Conservation (phyloP, 192 early-diverging fungal genomes). For the Backusella liffmaniae region DNA sequence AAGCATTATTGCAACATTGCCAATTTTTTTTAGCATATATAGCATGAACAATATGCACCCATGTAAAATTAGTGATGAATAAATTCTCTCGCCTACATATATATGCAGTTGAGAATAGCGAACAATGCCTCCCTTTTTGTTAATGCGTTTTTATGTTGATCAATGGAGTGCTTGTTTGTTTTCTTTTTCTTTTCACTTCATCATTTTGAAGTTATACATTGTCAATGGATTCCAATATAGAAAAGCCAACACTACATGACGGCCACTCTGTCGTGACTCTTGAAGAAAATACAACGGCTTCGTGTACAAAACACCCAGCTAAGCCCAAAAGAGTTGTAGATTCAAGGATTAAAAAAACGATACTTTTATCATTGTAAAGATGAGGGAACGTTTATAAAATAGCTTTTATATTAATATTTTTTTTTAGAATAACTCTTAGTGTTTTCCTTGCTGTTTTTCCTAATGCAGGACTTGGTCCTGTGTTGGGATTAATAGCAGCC, state of each 20-base stretch:
- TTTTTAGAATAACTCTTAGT: not conserved
- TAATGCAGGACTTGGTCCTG: not conserved
- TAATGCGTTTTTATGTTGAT: not conserved
- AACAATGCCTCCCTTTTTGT: not conserved
- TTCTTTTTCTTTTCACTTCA: not conserved
- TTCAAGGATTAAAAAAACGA: not conserved
- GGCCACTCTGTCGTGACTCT: not conserved
- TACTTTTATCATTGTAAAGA: not conserved
- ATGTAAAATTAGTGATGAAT: not conserved
- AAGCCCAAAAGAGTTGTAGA: not conserved
- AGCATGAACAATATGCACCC: no score
- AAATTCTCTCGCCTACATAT: not conserved
- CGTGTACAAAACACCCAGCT: not conserved
- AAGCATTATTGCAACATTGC: no score
- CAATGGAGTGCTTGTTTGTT: not conserved
- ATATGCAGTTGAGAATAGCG: not conserved
- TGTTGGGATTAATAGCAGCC: not conserved
- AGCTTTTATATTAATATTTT: not conserved
- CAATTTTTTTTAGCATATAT: no score
- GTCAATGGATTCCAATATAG: not conserved
- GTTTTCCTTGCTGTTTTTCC: not conserved
- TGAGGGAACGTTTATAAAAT: not conserved
- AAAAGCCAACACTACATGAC: not conserved
- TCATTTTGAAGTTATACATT: not conserved
- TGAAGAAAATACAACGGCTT: not conserved